A percentile compares a stretch with the other conserved stretches of the same genome.
Conservation (phyloP, 345 rosid genomes). For the Citropsis articulata region DNA sequence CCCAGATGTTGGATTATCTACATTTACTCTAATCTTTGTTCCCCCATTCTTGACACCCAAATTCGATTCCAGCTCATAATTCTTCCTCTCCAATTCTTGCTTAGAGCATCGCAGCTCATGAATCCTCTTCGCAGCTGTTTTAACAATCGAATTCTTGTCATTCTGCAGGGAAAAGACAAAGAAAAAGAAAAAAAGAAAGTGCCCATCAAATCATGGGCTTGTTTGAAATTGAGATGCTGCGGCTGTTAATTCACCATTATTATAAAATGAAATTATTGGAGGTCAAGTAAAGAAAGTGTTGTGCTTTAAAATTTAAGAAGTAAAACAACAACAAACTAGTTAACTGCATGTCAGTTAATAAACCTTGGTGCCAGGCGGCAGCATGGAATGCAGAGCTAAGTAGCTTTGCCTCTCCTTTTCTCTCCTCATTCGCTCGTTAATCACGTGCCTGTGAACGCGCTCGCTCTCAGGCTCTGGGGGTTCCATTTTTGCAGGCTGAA, state of each 20-base stretch:
- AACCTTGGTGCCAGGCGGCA: slow-evolving; percentile 73
- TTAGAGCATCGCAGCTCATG: slow-evolving; percentile 36
- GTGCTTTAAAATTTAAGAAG: too few species aligned
- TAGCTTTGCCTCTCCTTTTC: slow-evolving; percentile 56
- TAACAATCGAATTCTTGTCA: slow-evolving; percentile 55
- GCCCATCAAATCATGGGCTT: background rate
- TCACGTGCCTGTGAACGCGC: slow-evolving; percentile 44
- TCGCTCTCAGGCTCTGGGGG: slow-evolving; percentile 28
- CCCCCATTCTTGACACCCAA: slow-evolving; percentile 13
- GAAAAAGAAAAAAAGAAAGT: background rate
- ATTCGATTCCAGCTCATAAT: slow-evolving; percentile 25
- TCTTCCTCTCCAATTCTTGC: slow-evolving; percentile 41
- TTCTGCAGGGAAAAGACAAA: slow-evolving; percentile 29
- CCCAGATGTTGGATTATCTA: slow-evolving; percentile 49
- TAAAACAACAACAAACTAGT: background rate
- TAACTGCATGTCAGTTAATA: background rate
- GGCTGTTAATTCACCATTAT: too few species aligned
- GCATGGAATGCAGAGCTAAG: slow-evolving; percentile 45
- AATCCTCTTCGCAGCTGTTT: slow-evolving; percentile 37
- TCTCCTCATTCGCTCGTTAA: slow-evolving; percentile 74
- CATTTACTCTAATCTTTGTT: slow-evolving; percentile 36
- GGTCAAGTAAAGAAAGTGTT: too few species aligned
- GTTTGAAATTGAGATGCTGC: too few species aligned
- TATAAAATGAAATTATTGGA: too few species aligned
- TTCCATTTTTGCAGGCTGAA: slow-evolving; percentile 18